Percentiles rank a stretch among this genome's conserved stretches.
Conservation (phyloP, 495 filamentous ascomycete genomes). For the Tuber melanosporum region DNA sequence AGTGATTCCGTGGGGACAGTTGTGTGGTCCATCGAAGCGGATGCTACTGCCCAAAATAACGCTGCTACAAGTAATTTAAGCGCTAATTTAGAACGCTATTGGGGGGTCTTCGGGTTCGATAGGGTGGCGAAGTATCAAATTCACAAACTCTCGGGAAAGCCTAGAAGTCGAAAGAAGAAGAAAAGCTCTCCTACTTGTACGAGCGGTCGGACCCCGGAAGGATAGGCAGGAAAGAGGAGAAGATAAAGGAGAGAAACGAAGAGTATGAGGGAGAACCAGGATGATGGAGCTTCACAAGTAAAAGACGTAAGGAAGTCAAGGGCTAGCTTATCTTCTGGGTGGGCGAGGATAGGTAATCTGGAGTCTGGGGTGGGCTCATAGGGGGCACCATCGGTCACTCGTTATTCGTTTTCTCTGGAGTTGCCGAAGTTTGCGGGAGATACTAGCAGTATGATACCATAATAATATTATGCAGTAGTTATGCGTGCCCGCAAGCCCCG, state of each 20-base stretch:
- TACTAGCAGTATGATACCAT: too few species aligned
- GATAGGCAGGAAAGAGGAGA: neutral
- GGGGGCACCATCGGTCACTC: neutral
- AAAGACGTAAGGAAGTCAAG: neutral
- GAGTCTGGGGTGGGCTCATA: too few species aligned
- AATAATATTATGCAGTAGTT: too few species aligned
- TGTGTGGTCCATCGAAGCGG: neutral
- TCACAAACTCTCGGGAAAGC: neutral
- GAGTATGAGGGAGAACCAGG: neutral
- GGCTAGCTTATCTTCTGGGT: neutral
- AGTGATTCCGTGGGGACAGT: neutral
- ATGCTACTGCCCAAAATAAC: neutral
- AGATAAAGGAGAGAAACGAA: neutral
- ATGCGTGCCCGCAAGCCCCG: too few species aligned
- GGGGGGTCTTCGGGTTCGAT: neutral
- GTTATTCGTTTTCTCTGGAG: neutral
- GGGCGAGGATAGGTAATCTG: too few species aligned
- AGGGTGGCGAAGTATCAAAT: neutral
- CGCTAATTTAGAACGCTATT: neutral
- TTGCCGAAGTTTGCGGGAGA: neutral
- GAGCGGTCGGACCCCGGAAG: neutral
- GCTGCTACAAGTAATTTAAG: neutral
- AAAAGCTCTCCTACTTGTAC: neutral
- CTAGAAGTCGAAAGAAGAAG: neutral
- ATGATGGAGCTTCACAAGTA: neutral